These are phyloP conservation scores for Persicaria maculosa DNA, from an alignment of 148 eudicot species.

Conservation along the genomic window DNA sequence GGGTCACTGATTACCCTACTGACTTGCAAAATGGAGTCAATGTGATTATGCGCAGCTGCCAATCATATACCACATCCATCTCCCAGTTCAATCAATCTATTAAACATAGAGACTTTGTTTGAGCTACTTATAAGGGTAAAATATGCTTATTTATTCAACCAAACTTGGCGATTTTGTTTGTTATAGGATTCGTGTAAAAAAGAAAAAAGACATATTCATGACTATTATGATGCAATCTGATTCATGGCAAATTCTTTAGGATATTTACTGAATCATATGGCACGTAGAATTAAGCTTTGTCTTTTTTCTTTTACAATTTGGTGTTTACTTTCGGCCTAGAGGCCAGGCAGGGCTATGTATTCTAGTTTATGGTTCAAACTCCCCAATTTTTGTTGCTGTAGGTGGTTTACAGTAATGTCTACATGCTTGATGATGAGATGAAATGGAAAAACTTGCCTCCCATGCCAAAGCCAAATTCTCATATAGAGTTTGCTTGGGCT, in stretches of 20 bases:
- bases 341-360: background rate
- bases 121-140: background rate
- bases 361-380: background rate
- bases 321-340: background rate
- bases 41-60: no score
- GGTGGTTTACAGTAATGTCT: conserved; percentile 88
- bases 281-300: background rate
- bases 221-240: no score
- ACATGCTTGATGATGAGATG: conserved; percentile 91
- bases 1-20: no score
- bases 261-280: background rate
- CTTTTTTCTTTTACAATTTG: background rate
- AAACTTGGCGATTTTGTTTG: background rate
- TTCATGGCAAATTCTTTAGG: background rate
- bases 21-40: no score
- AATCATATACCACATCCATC: no score
- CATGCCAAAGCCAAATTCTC: conserved; percentile 98
- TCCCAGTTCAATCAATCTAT: background rate
- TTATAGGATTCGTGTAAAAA: background rate
- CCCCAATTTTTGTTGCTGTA: conserved; percentile 15
- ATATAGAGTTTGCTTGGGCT: conserved; percentile 94
- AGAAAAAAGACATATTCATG: background rate
- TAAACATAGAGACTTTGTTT: no score
- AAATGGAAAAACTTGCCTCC: conserved; percentile 91
- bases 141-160: background rate